Conservation (phyloP, 1,284 basidiomycete genomes). For the Sporisorium exsertum region DNA sequence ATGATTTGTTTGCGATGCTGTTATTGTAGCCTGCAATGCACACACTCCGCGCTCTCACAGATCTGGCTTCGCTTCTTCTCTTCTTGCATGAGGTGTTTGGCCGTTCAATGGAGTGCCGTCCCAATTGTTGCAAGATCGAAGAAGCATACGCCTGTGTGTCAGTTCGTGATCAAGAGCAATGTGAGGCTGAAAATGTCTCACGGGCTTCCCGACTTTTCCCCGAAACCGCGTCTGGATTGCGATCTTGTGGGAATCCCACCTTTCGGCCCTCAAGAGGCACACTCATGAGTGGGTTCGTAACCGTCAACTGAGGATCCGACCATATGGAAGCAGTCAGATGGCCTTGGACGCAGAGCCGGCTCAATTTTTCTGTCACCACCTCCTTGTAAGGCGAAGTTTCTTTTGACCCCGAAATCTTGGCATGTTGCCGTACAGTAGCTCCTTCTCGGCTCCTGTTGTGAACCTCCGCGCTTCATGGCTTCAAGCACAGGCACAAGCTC, state of each 20-base stretch:
- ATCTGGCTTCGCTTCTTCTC: neutral
- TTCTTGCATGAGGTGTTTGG: neutral
- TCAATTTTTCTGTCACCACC: neutral
- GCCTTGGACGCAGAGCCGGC: no score
- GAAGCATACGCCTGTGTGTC: no score
- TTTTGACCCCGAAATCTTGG: neutral
- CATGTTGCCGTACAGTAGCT: neutral
- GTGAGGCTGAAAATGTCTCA: constrained; percentile 1
- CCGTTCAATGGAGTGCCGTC: neutral
- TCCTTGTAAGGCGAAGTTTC: neutral
- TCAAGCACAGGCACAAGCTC: neutral
- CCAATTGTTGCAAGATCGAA: no score
- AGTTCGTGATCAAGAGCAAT: neutral
- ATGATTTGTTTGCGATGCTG: neutral
- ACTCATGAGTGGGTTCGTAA: neutral
- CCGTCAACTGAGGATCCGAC: neutral
- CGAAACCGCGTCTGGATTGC: constrained; percentile 1
- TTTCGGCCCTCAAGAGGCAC: neutral
- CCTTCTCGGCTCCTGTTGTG: neutral
- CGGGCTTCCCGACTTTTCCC: constrained; percentile 2
- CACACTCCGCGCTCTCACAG: neutral
- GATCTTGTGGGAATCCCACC: neutral
- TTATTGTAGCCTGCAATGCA: neutral
- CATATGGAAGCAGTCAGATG: neutral
- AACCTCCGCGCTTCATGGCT: neutral